phyloP scores from a whole-genome alignment of 2,329 filamentous ascomycete species.

The Trichoderma citrinoviride region DNA sequence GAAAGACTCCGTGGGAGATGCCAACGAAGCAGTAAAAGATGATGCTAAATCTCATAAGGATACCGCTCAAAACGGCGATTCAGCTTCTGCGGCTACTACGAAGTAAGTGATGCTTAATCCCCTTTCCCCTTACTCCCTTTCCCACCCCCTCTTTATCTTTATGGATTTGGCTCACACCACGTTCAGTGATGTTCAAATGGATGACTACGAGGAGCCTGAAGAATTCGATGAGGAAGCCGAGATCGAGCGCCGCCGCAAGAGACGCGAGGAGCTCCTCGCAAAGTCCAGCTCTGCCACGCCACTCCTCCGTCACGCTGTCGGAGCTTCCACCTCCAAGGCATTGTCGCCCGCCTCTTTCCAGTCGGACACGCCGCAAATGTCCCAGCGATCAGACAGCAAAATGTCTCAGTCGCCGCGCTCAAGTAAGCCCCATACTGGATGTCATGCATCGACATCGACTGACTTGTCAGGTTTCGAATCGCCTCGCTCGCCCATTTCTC shows the following conservation, averaged over 20 bases:
- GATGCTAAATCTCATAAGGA: conserved; percentile 68
- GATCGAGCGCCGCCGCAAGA: conserved; percentile 79
- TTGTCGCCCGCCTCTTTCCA: conserved; percentile 53
- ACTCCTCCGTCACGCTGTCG: conserved; percentile 71
- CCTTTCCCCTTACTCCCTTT: background rate
- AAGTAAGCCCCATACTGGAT: conserved; percentile 37
- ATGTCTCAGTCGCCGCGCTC: conserved; percentile 49
- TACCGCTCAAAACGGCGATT: background rate
- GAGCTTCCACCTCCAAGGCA: conserved; percentile 55
- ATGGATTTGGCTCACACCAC: conserved; percentile 21
- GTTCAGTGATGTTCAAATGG: conserved; percentile 24
- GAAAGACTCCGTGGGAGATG: conserved; percentile 58
- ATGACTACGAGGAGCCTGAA: conserved; percentile 52
- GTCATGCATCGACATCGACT: conserved; percentile 23
- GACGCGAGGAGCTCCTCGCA: conserved; percentile 79
- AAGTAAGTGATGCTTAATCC: background rate
- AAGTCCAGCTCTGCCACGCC: conserved; percentile 75
- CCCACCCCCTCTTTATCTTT: background rate
- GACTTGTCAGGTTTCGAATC: conserved; percentile 40
- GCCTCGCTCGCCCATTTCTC: conserved; percentile 45
- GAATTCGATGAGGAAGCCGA: conserved; percentile 77
- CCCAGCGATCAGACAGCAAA: conserved; percentile 30
- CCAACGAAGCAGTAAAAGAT: conserved; percentile 57
- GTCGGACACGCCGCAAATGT: conserved; percentile 41
- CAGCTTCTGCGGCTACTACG: background rate